These are phyloP conservation scores for Apiotrichum domesticum DNA, from an alignment of 1,284 basidiomycete genomes.

Conservation along the genomic window DNA sequence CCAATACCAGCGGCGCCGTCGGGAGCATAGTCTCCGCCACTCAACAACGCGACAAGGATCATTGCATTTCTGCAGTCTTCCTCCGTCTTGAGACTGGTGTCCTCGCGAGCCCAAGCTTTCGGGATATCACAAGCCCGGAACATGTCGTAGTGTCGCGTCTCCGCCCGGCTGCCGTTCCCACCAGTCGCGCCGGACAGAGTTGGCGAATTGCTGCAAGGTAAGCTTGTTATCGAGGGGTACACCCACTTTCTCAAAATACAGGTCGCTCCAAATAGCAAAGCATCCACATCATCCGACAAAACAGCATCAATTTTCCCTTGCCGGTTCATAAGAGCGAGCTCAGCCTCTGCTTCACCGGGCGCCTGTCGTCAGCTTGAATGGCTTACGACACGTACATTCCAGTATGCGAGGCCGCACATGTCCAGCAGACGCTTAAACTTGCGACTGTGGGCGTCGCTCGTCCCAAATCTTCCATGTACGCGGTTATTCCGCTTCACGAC, in stretches of 20 bases:
- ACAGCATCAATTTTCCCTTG: slow-evolving; percentile 81
- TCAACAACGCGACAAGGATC: slow-evolving; percentile 76
- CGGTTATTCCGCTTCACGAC: slow-evolving; percentile 66
- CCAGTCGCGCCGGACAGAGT: slow-evolving; percentile 56
- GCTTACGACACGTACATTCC: slow-evolving; percentile 53
- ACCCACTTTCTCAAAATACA: slow-evolving; percentile 70
- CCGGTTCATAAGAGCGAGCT: slow-evolving; percentile 77
- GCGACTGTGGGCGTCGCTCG: slow-evolving; percentile 58
- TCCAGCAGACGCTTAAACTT: slow-evolving; percentile 76
- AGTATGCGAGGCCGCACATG: slow-evolving; percentile 82
- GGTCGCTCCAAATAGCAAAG: slow-evolving; percentile 78
- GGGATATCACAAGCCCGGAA: slow-evolving; percentile 56
- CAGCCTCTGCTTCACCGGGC: slow-evolving; percentile 93
- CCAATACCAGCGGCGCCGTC: slow-evolving; percentile 44
- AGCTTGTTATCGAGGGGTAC: not conserved
- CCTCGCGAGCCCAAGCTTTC: slow-evolving; percentile 21
- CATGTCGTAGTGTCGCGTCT: slow-evolving; percentile 67
- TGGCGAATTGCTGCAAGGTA: slow-evolving; percentile 57
- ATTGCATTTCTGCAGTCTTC: slow-evolving; percentile 62
- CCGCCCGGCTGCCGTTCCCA: not conserved
- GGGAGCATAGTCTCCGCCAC: slow-evolving; percentile 84
- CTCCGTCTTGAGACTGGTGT: slow-evolving; percentile 26
- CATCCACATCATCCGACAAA: slow-evolving; percentile 89
- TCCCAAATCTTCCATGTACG: slow-evolving; percentile 47
- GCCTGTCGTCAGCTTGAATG: slow-evolving; percentile 52